Base-by-base conservation (phyloP, 139 green algal genomes). In the Coelastrella sp. region DNA sequence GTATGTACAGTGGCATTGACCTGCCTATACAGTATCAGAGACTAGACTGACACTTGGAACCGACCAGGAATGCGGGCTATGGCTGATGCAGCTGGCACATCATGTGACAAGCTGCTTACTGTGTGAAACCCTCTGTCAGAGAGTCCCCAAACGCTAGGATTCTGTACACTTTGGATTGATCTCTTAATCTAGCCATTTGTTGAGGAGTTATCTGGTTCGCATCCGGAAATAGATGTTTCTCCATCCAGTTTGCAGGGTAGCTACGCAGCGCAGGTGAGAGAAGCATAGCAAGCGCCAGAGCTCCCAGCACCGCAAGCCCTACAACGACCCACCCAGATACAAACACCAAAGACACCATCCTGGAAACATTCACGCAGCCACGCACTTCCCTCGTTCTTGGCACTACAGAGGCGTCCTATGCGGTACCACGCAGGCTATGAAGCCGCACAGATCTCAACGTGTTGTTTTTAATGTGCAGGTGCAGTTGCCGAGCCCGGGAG, bases 121-220 rank as follows among this genome's bases (percentile, higher is more conserved):
- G n/a, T 24, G 85, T 90, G 60, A 84, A 90, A 57, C 85, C 85
- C 20, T 90, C 85, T 60, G 85, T 90, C 8, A 90, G 59, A 19
- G 72, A 84, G 24, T 90, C 85, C 6, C 85, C 85, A 84, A 90
- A 90, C 4, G 73, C 73, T n/a, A 90, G 73, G 10, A 90, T 70
- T 6, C 84, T 66, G 20, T 72, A 68, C 17, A 88, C 84, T 85
- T 73, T n/a, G 89, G 63, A 70, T 81, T 25, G 35, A 61, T 60
- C 83, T 89, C 15, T 74, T n/a, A 17, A 73, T 19, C 70, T 14
- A 17, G 81, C 81, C 90, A 58, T 6, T 27, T 61, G 85, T 85
- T 93, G 76, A 19, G n/a, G 56, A 56, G 80, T 6, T 11, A 65
- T 59, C 5, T 61, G 60, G n/a, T 82, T 74, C 14, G 91, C 83